Base-by-base conservation (phyloP, 2,329 filamentous ascomycete species). In the Penicillium sp. region DNA sequence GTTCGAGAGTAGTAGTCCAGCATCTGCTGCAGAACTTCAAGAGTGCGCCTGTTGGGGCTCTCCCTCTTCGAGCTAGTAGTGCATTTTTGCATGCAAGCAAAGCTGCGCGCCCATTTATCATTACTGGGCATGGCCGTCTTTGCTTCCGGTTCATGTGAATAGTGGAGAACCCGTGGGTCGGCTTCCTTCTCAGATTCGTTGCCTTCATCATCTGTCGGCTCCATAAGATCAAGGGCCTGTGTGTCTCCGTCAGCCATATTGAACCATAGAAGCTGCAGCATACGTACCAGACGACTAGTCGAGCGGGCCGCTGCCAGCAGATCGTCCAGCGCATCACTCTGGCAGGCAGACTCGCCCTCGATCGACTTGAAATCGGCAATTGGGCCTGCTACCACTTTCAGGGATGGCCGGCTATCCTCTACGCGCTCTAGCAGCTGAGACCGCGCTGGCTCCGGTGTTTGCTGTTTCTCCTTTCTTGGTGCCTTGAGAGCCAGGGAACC, bases 11-110 rank as follows among this genome's bases (percentile, higher is more conserved):
- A 95, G 66, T 91, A 85, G 45, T 84, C 78, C 37, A 81, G 78
- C 87, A 96, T 90, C 55, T 86, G 76, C 58, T 89, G 80, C 4
- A 96, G 73, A 2, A 93, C 74, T 40, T 85, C 78, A 43, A 95
- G 90, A 0, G 87, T 94, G 9, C 78, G 73, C 1, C 74, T 72
- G 63, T 96, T 97, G 0, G 88, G 87, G 55, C 86, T 88, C 9
- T 71, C 63, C 0, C 68, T 61, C 11, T 69, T 63, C 5, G 66
- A 65, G 26, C 60, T 63, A 4, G 70, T 70, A 43, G 75, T 75
- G 47, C 77, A 72, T 50, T 76, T 76, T 39, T 81, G 71, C 80
- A 84, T 83, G 60, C 81, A 84, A 29, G 76, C 70, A 51, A 81
- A 83, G 3, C 65, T 73, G 48, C 72, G 67, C 53, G 66, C 66